Base-by-base conservation (phyloP, 257 asterid species). In the Plantago major region DNA sequence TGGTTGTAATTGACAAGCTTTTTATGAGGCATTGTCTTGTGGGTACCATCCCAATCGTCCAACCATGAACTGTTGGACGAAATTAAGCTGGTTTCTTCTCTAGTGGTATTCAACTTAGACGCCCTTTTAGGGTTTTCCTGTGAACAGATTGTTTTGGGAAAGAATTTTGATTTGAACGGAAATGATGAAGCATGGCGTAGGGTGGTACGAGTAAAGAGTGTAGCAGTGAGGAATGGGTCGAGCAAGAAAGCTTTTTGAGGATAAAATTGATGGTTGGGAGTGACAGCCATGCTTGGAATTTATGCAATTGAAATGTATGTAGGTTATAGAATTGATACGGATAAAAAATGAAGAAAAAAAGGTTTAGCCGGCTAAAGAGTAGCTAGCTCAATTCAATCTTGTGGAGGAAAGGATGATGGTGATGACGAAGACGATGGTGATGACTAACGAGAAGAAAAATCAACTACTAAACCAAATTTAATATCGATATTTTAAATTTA, bases 51-150 rank as follows among this genome's bases (percentile, higher is more conserved):
- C 98, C 98, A 91, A 64, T 74, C 81, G 46, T 62, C 82, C 77
- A 91, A 81, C 98, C 98, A 91, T 67, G 87, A 79, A 72, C 70
- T 73, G 55, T 71, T 72, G n/a, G n/a, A n/a, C n/a, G n/a, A n/a
- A n/a, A n/a, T n/a, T 40, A 82, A 45, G 15, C 58, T 69, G 3
- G 73, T 12, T 58, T 62, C 60, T 30, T 57, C 73, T 19, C 55
- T 11, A 43, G 69, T 44, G 13, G 58, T 67, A 53, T 70, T 69
- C 80, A 63, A 66, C 42, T 55, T 58, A 44, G 61, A 76, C n/a
- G n/a, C n/a, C n/a, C n/a, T n/a, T n/a, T n/a, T 76, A 68, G 74
- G 73, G 71, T 71, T 71, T 67, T 60, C 65, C 62, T 73, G 63
- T 73, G 78, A 11, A 59, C 77, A 46, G 81, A 77, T 64, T 67